Evolutionary conservation across 495 filamentous ascomycete species (phyloP).

Genomic region (Podospora pseudoanserina): DNA sequence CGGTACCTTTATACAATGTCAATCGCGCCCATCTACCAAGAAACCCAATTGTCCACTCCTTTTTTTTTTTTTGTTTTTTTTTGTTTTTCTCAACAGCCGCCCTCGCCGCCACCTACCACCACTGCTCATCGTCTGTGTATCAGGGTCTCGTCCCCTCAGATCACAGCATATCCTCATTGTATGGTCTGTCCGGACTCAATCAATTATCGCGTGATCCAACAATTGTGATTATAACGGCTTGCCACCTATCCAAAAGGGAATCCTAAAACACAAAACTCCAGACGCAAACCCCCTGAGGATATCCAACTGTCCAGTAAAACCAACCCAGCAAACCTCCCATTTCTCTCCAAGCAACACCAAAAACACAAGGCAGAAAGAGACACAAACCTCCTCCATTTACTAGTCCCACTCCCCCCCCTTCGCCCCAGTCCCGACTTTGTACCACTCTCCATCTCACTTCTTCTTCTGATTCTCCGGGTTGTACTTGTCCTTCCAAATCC

Average conservation of each 20-base stretch:
- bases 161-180: background rate
- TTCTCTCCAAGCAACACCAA: background rate
- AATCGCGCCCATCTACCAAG: background rate
- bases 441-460: conserved; percentile 14
- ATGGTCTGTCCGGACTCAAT: background rate
- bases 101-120: background rate
- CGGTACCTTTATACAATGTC: background rate
- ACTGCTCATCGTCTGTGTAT: background rate
- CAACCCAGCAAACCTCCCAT: background rate
- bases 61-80: background rate
- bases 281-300: background rate
- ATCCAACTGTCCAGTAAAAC: background rate
- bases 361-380: background rate
- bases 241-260: background rate
- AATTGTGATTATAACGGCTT: background rate
- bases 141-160: background rate
- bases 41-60: background rate
- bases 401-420: background rate
- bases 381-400: background rate
- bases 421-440: background rate
- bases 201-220: background rate
- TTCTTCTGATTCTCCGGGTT: conserved; percentile 57
- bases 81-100: background rate
- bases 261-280: background rate
- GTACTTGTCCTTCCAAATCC: conserved; percentile 98